Evolutionary conservation across 495 filamentous ascomycete genomes (phyloP).

Genomic region (Trypethelium eluteriae): DNA sequence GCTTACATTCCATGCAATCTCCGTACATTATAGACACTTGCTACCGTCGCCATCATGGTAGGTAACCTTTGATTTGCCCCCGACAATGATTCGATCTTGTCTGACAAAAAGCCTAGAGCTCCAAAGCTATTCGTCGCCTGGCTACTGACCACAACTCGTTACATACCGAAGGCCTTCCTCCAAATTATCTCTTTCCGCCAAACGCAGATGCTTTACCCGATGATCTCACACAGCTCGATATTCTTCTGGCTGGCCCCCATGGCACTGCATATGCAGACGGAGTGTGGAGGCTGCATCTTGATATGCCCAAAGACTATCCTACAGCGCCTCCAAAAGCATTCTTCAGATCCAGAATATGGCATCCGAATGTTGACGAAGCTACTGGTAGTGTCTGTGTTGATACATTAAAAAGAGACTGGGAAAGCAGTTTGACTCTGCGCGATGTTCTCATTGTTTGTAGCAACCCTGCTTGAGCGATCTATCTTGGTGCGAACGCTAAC

Average conservation of each 20-base stretch:
- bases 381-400: constrained; percentile 64
- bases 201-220: constrained; percentile 35
- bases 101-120: constrained; percentile 28
- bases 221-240: constrained; percentile 53
- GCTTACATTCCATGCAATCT: not conserved
- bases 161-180: constrained; percentile 50
- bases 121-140: constrained; percentile 54
- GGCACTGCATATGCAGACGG: constrained; percentile 57
- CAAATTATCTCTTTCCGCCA: constrained; percentile 57
- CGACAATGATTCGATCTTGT: not conserved
- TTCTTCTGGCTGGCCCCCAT: constrained; percentile 55
- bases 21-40: not conserved
- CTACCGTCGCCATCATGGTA: not conserved
- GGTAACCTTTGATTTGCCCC: not conserved
- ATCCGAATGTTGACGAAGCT: constrained; percentile 63
- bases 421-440: constrained; percentile 49
- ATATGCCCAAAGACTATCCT: constrained; percentile 59
- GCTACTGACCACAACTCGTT: constrained; percentile 58
- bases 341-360: constrained; percentile 63
- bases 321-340: constrained; percentile 57
- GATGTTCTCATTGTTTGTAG: constrained; percentile 54
- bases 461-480: not conserved
- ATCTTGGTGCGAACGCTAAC: constrained; percentile 11
- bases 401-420: constrained; percentile 65
- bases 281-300: constrained; percentile 54